Percentiles rank a stretch among this genome's conserved stretches.
Evolutionary conservation across 805 yeast species (phyloP).

Genomic region (Kodamaea restingae): DNA sequence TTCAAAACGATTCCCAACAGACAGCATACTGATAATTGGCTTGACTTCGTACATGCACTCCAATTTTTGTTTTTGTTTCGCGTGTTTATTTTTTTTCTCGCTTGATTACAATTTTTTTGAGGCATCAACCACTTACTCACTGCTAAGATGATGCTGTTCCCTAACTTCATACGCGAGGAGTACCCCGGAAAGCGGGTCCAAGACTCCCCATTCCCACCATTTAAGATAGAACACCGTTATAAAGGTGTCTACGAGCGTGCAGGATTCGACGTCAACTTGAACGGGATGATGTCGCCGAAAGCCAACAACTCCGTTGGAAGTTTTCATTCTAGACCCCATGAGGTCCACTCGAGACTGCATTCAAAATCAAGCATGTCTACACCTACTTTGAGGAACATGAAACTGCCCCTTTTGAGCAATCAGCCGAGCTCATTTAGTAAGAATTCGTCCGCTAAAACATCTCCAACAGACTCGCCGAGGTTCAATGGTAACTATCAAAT

Average conservation of each 20-base stretch:
- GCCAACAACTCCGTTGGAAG: slow-evolving; percentile 11
- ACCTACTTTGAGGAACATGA: background rate
- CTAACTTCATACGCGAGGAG: slow-evolving; percentile 16
- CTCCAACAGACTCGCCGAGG: too few species aligned
- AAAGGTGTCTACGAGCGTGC: slow-evolving; percentile 77
- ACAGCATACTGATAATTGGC: too few species aligned
- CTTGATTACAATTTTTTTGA: slow-evolving; percentile 3
- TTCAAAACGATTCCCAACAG: too few species aligned
- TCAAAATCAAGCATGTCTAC: slow-evolving; percentile 2
- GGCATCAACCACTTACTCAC: slow-evolving; percentile 1
- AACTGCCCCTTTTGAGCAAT: background rate
- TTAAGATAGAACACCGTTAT: slow-evolving; percentile 57
- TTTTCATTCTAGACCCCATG: slow-evolving; percentile 3
- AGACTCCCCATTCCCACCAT: slow-evolving; percentile 66
- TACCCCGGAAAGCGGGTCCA: slow-evolving; percentile 17
- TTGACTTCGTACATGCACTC: too few species aligned
- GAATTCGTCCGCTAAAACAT: too few species aligned
- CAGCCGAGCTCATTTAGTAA: background rate
- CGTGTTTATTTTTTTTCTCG: slow-evolving; percentile 4
- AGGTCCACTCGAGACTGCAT: background rate
- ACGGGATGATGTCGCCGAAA: slow-evolving; percentile 5
- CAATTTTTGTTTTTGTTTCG: background rate
- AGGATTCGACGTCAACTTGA: slow-evolving; percentile 55
- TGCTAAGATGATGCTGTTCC: slow-evolving; percentile 15
- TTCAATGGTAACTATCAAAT: too few species aligned